These are phyloP conservation scores for Lepraria neglecta DNA, from an alignment of 495 filamentous ascomycete genomes.

Conservation along the genomic window DNA sequence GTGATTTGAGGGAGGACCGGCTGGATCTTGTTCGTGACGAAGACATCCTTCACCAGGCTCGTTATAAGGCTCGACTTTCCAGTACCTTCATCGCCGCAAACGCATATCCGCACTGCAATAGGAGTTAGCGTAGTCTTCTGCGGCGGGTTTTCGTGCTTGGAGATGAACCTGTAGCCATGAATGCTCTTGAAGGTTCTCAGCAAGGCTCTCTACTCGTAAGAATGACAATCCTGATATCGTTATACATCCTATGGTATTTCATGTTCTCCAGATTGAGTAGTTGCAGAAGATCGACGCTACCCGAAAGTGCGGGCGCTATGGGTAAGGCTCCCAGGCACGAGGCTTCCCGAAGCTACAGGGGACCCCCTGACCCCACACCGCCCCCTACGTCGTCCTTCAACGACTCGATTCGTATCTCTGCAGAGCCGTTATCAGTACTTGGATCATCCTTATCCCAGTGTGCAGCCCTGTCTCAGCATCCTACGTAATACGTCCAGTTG, in stretches of 20 bases:
- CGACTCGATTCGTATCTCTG: background rate
- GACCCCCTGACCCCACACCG: background rate
- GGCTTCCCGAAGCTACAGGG: constrained; percentile 9
- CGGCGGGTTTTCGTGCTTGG: background rate
- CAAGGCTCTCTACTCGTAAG: background rate
- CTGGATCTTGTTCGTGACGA: constrained; percentile 89
- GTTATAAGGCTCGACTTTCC: constrained; percentile 52
- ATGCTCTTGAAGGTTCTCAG: background rate
- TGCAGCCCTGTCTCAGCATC: background rate
- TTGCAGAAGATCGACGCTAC: background rate
- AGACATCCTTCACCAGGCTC: constrained; percentile 82
- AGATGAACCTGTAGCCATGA: constrained; percentile 17
- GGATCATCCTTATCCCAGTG: background rate
- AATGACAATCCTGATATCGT: background rate
- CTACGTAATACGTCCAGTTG: background rate
- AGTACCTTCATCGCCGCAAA: constrained; percentile 85
- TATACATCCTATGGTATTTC: background rate
- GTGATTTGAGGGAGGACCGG: constrained; percentile 89
- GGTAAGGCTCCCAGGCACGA: constrained; percentile 16
- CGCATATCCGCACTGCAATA: constrained; percentile 73
- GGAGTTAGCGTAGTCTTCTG: constrained; percentile 22
- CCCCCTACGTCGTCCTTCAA: background rate
- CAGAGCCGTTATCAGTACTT: background rate
- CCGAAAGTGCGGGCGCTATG: background rate
- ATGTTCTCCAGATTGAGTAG: too few relatives aligned